These are phyloP conservation scores for Drechslerella dactyloides DNA, from an alignment of 2,329 filamentous ascomycete species.

Conservation along the genomic window DNA sequence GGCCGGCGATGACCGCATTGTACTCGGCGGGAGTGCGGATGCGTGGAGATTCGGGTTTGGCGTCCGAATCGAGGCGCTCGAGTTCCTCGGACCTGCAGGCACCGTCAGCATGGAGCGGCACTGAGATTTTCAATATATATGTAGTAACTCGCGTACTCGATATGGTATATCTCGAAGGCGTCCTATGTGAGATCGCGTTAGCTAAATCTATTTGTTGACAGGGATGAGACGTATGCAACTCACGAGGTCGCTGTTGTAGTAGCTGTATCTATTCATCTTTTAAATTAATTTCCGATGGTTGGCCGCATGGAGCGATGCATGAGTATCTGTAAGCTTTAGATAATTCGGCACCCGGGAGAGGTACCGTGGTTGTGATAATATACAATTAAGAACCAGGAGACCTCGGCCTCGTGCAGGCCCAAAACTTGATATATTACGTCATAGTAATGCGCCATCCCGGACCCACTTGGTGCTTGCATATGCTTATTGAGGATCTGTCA, in stretches of 20 bases:
- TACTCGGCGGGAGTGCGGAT: constrained; percentile 34
- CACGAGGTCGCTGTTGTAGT: constrained; percentile 49
- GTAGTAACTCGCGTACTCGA: constrained; percentile 20
- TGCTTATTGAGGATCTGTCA: too few relatives aligned
- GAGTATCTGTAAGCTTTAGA: not conserved
- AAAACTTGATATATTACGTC: not conserved
- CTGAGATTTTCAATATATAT: not conserved
- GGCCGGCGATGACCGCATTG: constrained; percentile 60
- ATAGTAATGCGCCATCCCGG: not conserved
- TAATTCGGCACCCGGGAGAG: too few relatives aligned
- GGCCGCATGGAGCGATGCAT: constrained; percentile 7
- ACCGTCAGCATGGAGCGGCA: not conserved
- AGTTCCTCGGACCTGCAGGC: constrained; percentile 34
- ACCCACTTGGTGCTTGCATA: too few relatives aligned
- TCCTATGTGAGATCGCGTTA: constrained; percentile 18
- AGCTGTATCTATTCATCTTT: constrained; percentile 41
- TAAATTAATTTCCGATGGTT: not conserved
- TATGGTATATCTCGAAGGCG: constrained; percentile 46
- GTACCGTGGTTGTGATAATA: too few relatives aligned
- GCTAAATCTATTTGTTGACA: not conserved
- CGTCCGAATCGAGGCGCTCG: not conserved
- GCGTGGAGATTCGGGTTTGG: not conserved
- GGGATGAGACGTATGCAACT: constrained; percentile 3
- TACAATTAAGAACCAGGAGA: too few relatives aligned
- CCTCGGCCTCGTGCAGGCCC: not conserved